These are phyloP conservation scores for Harrya chromipes DNA, from an alignment of 768 basidiomycete species.

Conservation along the genomic window DNA sequence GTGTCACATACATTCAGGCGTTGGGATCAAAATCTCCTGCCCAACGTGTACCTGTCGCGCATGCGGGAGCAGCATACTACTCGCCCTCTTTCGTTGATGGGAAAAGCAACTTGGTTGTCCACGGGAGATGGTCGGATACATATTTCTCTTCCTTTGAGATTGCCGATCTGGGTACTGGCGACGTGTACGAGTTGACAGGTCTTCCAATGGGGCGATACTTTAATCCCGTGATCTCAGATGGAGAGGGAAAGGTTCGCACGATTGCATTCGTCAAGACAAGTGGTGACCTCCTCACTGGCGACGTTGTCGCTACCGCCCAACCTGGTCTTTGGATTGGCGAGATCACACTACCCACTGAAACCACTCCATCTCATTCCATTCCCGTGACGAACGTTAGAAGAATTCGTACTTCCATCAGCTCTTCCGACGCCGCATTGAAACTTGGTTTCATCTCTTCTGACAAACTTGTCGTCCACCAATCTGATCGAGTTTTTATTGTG, in stretches of 20 bases:
- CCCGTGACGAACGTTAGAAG: conserved; percentile 46
- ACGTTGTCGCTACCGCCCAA: conserved; percentile 61
- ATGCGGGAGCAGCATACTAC: conserved; percentile 53
- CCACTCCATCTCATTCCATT: conserved; percentile 28
- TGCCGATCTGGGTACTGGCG: conserved; percentile 45
- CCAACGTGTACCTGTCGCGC: conserved; percentile 46
- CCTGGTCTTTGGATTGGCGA: conserved; percentile 65
- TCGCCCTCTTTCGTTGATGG: conserved; percentile 55
- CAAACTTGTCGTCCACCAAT: conserved; percentile 61
- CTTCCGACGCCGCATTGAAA: conserved; percentile 39
- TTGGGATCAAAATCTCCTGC: conserved; percentile 29
- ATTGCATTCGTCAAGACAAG: conserved; percentile 64
- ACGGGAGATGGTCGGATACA: conserved; percentile 66
- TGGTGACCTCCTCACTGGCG: conserved; percentile 57
- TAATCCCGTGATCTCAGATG: conserved; percentile 51
- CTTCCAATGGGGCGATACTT: conserved; percentile 66
- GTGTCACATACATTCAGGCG: conserved; percentile 32
- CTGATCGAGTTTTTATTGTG: conserved; percentile 45
- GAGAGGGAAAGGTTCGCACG: conserved; percentile 39
- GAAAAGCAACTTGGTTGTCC: conserved; percentile 49
- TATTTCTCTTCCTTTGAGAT: conserved; percentile 65
- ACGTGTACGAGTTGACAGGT: conserved; percentile 48
- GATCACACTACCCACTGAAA: conserved; percentile 44
- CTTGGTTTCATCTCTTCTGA: conserved; percentile 56
- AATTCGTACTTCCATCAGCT: conserved; percentile 50